A percentile compares a stretch with the other conserved stretches of the same genome.
Evolutionary conservation across 2,329 filamentous ascomycete species (phyloP).

Genomic region (Fusarium nodosum): DNA sequence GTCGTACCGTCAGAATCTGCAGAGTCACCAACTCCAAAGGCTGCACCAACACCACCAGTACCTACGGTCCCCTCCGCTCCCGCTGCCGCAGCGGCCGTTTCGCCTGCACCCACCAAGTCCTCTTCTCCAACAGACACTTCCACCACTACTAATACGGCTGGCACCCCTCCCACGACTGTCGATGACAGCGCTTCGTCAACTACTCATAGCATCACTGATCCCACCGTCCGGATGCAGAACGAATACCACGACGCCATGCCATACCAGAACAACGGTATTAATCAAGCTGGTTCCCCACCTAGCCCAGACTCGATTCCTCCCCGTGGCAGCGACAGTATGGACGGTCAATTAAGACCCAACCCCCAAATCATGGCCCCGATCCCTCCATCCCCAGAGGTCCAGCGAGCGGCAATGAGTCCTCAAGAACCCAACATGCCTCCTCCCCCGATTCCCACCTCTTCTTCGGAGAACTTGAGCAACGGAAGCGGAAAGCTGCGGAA

Average conservation of each 20-base stretch:
- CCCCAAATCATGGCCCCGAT: constrained; percentile 51
- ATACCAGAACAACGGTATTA: constrained; percentile 26
- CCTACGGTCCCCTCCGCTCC: constrained; percentile 39
- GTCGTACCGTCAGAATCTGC: constrained; percentile 53
- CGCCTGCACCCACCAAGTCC: constrained; percentile 44
- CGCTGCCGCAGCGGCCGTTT: constrained; percentile 26
- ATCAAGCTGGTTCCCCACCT: constrained; percentile 33
- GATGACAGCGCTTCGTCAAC: constrained; percentile 47
- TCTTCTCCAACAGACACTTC: constrained; percentile 47
- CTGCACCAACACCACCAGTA: constrained; percentile 36
- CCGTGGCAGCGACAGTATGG: constrained; percentile 35
- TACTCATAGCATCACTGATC: constrained; percentile 45
- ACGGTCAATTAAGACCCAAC: constrained; percentile 39
- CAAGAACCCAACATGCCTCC: constrained; percentile 39
- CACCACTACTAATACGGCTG: constrained; percentile 42
- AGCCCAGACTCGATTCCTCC: constrained; percentile 29
- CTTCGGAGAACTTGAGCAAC: constrained; percentile 36
- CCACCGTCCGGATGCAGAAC: constrained; percentile 40
- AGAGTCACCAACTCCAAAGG: constrained; percentile 40
- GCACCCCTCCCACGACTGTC: constrained; percentile 41
- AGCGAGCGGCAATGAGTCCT: constrained; percentile 44
- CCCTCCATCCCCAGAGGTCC: constrained; percentile 50
- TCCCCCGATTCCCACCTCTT: constrained; percentile 28
- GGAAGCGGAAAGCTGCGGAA: constrained; percentile 53
- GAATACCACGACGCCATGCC: constrained; percentile 40